phyloP scores from a whole-genome alignment of 2,329 filamentous ascomycete species.

The Diaporthe helianthi region DNA sequence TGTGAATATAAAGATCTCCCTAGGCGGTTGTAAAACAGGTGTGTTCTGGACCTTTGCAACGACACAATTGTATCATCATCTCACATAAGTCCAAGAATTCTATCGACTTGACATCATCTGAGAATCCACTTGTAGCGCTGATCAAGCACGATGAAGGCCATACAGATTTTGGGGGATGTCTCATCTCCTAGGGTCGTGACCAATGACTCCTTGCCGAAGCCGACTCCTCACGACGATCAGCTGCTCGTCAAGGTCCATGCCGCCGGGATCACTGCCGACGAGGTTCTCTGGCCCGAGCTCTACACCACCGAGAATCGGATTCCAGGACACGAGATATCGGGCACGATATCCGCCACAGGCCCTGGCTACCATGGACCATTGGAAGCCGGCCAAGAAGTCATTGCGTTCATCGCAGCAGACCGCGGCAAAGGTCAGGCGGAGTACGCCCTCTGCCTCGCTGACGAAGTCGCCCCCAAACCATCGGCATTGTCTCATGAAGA shows the following conservation, averaged over 20 bases:
- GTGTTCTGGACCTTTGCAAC: background rate
- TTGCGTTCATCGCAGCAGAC: background rate
- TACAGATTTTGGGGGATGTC: slow-evolving; percentile 1
- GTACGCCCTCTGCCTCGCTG: background rate
- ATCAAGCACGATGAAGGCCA: background rate
- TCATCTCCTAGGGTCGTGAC: background rate
- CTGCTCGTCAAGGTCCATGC: background rate
- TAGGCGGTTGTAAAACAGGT: background rate
- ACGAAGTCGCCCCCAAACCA: background rate
- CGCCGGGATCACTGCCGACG: background rate
- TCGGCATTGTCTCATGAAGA: background rate
- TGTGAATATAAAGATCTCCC: background rate
- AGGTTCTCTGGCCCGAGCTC: slow-evolving; percentile 1
- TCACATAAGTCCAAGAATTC: background rate
- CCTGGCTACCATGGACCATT: background rate
- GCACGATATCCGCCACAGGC: background rate
- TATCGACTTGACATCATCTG: background rate
- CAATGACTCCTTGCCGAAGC: background rate
- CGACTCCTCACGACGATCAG: background rate
- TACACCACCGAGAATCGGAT: background rate
- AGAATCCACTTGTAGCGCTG: background rate
- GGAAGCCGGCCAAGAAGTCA: background rate
- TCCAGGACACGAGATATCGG: background rate
- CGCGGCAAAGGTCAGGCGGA: background rate
- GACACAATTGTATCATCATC: background rate